A percentile compares a stretch with the other conserved stretches of the same genome.
These are phyloP conservation scores for Pyrenophora tritici-repentis DNA, from an alignment of 2,329 filamentous ascomycete species.

Conservation along the genomic window DNA sequence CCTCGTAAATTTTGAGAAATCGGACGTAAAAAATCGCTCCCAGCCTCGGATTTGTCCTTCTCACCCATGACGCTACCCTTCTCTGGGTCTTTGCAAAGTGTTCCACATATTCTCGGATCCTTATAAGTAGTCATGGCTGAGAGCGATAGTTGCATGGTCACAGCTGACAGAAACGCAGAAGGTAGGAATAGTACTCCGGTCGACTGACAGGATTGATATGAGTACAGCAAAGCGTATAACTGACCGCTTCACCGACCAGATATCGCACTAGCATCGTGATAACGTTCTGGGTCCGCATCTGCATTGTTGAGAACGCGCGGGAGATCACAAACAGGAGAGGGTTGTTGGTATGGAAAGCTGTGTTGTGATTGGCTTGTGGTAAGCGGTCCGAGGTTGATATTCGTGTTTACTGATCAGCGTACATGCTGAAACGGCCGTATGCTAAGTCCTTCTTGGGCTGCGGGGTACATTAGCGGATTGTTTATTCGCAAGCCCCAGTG, in stretches of 20 bases:
- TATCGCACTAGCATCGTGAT: no score
- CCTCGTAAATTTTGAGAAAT: neutral
- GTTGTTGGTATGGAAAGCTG: neutral
- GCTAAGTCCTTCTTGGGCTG: no score
- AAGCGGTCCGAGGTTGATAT: neutral
- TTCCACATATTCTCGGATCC: no score
- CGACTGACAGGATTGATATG: no score
- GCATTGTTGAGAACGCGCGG: neutral
- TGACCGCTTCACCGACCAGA: no score
- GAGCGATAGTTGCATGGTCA: neutral
- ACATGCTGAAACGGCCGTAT: neutral
- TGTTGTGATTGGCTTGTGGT: neutral
- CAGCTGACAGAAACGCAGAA: no score
- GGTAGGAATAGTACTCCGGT: no score
- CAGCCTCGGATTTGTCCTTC: neutral
- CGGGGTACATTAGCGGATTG: no score
- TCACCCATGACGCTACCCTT: neutral
- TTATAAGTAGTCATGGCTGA: neutral
- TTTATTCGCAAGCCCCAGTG: no score
- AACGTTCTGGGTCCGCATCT: no score
- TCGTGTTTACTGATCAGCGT: conserved; percentile 9
- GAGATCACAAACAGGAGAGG: neutral
- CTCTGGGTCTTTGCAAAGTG: no score
- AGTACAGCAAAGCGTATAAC: no score
- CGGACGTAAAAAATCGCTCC: neutral